Percentiles rank a stretch among this genome's conserved stretches.
Evolutionary conservation across 352 stramenopile genomes (phyloP).

Genomic region (Halophytophthora polymorphica): DNA sequence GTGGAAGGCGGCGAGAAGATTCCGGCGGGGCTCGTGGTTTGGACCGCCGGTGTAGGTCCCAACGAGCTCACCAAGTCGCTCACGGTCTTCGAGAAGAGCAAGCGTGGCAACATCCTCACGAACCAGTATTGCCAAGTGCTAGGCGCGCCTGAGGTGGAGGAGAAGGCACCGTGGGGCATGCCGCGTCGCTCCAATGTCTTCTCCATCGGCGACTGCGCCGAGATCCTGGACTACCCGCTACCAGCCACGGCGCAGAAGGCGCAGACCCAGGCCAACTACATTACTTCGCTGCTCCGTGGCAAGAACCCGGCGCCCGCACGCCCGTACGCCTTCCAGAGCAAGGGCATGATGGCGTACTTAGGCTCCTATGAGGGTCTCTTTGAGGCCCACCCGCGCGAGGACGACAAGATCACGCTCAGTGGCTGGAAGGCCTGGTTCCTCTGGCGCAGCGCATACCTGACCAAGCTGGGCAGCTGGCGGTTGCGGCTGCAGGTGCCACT

Average conservation of each 20-base stretch:
- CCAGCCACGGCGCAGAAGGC: slow-evolving; percentile 92
- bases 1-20: slow-evolving; percentile 58
- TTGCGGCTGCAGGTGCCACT: slow-evolving; percentile 94
- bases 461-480: slow-evolving; percentile 90
- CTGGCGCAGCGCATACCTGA: slow-evolving; percentile 94
- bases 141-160: slow-evolving; percentile 46
- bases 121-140: slow-evolving; percentile 76
- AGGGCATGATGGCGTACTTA: slow-evolving; percentile 94
- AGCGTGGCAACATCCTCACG: slow-evolving; percentile 72
- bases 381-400: slow-evolving; percentile 41
- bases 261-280: slow-evolving; percentile 60
- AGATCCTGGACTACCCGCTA: slow-evolving; percentile 79
- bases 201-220: slow-evolving; percentile 93
- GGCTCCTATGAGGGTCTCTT: slow-evolving; percentile 92
- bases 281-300: slow-evolving; percentile 47
- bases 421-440: slow-evolving; percentile 88
- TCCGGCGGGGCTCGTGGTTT: slow-evolving; percentile 64
- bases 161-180: slow-evolving; percentile 46
- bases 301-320: slow-evolving; percentile 38
- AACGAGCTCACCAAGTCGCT: slow-evolving; percentile 72
- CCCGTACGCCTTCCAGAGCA: slow-evolving; percentile 65
- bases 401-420: slow-evolving; percentile 51
- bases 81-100: slow-evolving; percentile 61
- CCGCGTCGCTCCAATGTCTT: slow-evolving; percentile 79
- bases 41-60: slow-evolving; percentile 67